Percentiles rank a stretch among this genome's conserved stretches.
These are phyloP conservation scores for Dillenia suffruticosa DNA, from an alignment of 164 flowering plant species.

Conservation along the genomic window DNA sequence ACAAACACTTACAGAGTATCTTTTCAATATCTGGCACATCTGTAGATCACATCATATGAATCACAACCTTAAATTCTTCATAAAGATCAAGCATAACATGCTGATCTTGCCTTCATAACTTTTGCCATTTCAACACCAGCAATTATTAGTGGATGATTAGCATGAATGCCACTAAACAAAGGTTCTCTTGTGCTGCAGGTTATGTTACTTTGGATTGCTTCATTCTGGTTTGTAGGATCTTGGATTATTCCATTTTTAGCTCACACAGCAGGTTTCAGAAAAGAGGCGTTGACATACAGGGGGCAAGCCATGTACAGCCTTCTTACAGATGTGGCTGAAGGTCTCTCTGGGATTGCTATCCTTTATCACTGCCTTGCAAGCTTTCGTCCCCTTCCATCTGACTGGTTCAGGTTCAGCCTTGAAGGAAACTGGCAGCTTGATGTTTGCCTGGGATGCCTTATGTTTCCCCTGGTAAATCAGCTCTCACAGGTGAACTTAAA, in stretches of 20 bases:
- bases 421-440: constrained; percentile 84
- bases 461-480: constrained; percentile 91
- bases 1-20: too few relatives aligned
- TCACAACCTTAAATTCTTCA: too few relatives aligned
- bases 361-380: constrained; percentile 78
- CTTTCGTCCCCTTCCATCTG: constrained; percentile 75
- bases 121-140: too few relatives aligned
- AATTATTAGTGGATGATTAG: too few relatives aligned
- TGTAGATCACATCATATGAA: too few relatives aligned
- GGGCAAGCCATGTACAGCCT: constrained; percentile 96
- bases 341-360: constrained; percentile 86
- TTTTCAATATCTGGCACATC: too few relatives aligned
- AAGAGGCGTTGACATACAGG: constrained; percentile 74
- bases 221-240: constrained; percentile 96
- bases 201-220: constrained; percentile 86
- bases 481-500: constrained; percentile 84
- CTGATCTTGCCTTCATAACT: too few relatives aligned
- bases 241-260: constrained; percentile 92
- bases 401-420: constrained; percentile 84
- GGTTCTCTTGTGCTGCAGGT: constrained; percentile 50
- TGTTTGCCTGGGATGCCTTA: constrained; percentile 79
- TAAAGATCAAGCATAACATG: too few relatives aligned
- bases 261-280: constrained; percentile 71
- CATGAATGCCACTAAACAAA: too few relatives aligned
- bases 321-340: constrained; percentile 86